Evolutionary conservation across 352 stramenopile genomes (phyloP), one percentile per base, ranked within the genome.

Genomic region (Phytophthora cryptogea): DNA sequence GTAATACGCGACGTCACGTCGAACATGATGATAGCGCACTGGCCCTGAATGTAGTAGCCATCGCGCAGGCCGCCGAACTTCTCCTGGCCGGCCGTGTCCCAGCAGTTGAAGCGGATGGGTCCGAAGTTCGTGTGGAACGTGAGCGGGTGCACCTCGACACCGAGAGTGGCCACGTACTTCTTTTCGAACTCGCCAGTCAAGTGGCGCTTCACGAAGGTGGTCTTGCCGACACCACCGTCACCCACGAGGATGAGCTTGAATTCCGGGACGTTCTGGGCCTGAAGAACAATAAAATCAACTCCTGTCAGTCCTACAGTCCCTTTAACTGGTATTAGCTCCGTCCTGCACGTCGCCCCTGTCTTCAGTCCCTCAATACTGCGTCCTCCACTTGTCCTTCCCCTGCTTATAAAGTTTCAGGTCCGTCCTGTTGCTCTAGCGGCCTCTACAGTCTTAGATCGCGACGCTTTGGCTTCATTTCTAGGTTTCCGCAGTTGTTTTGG

Each of bases 21-120:
- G 67, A 99, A 99, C 98, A 99, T 99, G 79, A 99, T 99, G 76
- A 99, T 99, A 45, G 97, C 97, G 71, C 97, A 99, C 80, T 99
- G 96, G 37, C 96, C 97, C 81, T 99, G 96, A 76, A 99, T 99
- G 87, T 98, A 99, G 87, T 99, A 98, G 37, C 95, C 95, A 59
- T 98, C 95, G 40, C 94, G 80, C 17, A 98, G 85, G 66, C 94
- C 95, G 55, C 92, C 94, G 66, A 98, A 98, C 83, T 99, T 99
- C 72, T 99, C 97, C 83, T 99, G 97, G 55, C 97, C 98, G 54
- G 98, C 98, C 32, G 97, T 99, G 81, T 99, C 98, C 97, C 97
- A 99, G 68, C 98, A 98, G 80, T 99, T 99, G 90, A 99, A 99
- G 67, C 98, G 98, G 76, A 99, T 99, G 20, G 89, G 87, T 51